Evolutionary conservation across 352 stramenopile species (phyloP), one percentile per base, ranked within the genome.

Genomic region (Aphanomyces euteiches): DNA sequence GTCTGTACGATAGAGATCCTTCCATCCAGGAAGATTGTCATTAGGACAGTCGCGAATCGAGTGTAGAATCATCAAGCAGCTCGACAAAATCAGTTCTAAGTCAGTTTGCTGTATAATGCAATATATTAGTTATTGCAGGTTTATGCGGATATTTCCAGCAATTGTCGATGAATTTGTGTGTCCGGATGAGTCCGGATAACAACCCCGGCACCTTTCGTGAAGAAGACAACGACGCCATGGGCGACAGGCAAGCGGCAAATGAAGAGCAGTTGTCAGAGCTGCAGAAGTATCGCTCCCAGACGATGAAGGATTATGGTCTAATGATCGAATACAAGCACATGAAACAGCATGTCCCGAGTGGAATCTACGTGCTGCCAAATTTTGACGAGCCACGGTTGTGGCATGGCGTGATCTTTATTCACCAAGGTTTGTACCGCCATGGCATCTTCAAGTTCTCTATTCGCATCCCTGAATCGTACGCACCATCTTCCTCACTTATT

Each of bases 241-340:
- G 19, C 39, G 41, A 66, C 6, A 38, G 37, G 38, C 7, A 67
- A 38, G n/a, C 12, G n/a, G 59, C 54, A 36, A 50, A 48, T 28
- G 10, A 50, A 50, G 21, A 41, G 39, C 41, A 67, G 39, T 36
- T 94, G 82, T 87, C 87, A 61, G 92, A 85, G 37, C 77, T 94
- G 50, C 87, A 94, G 72, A 85, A 84, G 53, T 94, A 94, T 64
- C 82, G 87, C 10, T 90, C 84, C 40, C 84, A 94, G 73, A 94
- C 87, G 7, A 94, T 94, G 84, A 92, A 92, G 64, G 94, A 98
- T 73, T 98, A 98, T 74, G 96, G 96, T 5, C 88, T 99, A 6
- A 97, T 96, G 73, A 98, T 98, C 76, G 96, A 99, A 83, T 99
- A 98, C 82, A 98, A 98, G 73, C 94, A 98, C 69, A 73, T 99